These are phyloP conservation scores for Aspergillus persii DNA, from an alignment of 2,329 filamentous ascomycete genomes.

Conservation along the genomic window DNA sequence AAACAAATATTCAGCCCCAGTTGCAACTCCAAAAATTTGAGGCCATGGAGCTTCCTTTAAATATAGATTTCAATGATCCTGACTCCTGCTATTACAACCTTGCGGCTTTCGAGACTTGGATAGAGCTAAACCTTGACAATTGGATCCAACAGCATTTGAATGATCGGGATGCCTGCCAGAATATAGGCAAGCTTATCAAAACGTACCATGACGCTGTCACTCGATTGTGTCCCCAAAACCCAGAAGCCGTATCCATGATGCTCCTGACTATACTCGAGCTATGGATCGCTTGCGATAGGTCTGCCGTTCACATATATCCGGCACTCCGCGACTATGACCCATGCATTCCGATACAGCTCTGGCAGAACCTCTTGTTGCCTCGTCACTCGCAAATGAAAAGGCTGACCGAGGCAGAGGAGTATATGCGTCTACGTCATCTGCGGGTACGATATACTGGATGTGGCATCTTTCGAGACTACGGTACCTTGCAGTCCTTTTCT, in stretches of 20 bases:
- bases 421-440: constrained; percentile 34
- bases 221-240: constrained; percentile 21
- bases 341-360: constrained; percentile 37
- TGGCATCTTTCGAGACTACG: constrained; percentile 41
- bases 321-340: constrained; percentile 50
- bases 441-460: constrained; percentile 26
- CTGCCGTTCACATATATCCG: constrained; percentile 38
- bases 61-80: too few relatives aligned
- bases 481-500: constrained; percentile 42
- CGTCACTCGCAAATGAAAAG: constrained; percentile 22
- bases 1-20: too few relatives aligned
- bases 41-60: too few relatives aligned
- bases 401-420: constrained; percentile 43
- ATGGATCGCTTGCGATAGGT: constrained; percentile 58
- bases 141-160: too few relatives aligned
- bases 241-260: constrained; percentile 54
- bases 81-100: too few relatives aligned
- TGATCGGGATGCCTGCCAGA: too few relatives aligned
- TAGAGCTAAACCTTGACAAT: too few relatives aligned
- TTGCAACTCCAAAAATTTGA: too few relatives aligned
- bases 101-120: too few relatives aligned
- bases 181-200: too few relatives aligned
- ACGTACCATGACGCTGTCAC: too few relatives aligned
- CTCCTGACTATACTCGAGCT: constrained; percentile 56
- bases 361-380: constrained; percentile 22